Percentiles rank a stretch among this genome's conserved stretches.
Conservation (phyloP, 2,329 filamentous ascomycete genomes). For the Arachnopeziza araneosa region DNA sequence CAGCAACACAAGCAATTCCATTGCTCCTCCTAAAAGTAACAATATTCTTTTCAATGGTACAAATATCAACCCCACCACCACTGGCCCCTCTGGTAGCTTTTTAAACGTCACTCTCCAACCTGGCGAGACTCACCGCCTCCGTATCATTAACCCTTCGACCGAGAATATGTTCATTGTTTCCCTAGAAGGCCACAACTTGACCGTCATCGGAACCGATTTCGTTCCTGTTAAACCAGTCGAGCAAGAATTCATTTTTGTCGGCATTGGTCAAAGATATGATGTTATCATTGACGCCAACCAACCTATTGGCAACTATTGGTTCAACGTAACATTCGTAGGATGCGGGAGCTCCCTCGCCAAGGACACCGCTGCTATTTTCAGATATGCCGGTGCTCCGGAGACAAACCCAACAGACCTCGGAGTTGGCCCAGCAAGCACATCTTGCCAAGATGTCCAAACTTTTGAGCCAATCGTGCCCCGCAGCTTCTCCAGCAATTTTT, state of each 20-base stretch:
- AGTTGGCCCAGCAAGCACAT: not conserved
- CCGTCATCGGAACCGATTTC: conserved; percentile 57
- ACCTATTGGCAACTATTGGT: conserved; percentile 42
- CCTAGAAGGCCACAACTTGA: conserved; percentile 46
- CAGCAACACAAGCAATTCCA: not conserved
- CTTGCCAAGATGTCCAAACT: not conserved
- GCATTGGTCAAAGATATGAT: conserved; percentile 37
- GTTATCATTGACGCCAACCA: conserved; percentile 40
- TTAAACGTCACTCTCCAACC: not conserved
- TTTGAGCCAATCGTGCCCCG: not conserved
- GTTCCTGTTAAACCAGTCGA: conserved; percentile 56
- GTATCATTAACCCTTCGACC: not conserved
- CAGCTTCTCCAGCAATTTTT: not conserved
- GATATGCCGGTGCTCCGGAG: conserved; percentile 6
- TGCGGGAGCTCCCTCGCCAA: conserved; percentile 7
- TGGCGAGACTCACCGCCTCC: not conserved
- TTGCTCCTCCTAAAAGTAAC: not conserved
- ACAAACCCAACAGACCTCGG: conserved; percentile 2
- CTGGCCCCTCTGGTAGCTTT: not conserved
- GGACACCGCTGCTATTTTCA: conserved; percentile 7
- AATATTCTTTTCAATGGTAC: not conserved
- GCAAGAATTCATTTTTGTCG: conserved; percentile 53
- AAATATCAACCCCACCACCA: not conserved
- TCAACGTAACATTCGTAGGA: conserved; percentile 30
- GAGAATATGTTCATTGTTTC: conserved; percentile 34